These are phyloP conservation scores for Clathrus columnatus DNA, from an alignment of 768 basidiomycete species.

Conservation along the genomic window DNA sequence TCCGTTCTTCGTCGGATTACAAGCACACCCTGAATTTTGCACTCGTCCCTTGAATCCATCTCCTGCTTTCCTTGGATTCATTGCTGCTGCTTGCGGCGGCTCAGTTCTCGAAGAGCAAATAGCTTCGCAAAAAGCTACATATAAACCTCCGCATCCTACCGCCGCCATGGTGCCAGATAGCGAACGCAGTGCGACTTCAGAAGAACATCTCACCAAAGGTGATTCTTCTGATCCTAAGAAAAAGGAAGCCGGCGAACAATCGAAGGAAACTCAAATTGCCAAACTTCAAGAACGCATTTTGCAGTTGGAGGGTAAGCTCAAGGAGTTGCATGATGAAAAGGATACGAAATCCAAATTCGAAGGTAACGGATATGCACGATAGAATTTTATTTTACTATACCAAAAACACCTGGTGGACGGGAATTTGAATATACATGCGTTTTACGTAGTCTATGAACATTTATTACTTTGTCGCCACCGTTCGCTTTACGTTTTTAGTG, in stretches of 20 bases:
- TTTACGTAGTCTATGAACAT: no score
- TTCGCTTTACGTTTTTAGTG: no score
- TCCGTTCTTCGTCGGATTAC: constrained; percentile 87
- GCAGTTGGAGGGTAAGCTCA: constrained; percentile 8
- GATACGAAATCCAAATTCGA: background rate
- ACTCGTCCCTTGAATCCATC: constrained; percentile 96
- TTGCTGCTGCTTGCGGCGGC: constrained; percentile 63
- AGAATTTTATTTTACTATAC: background rate
- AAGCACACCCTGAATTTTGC: constrained; percentile 98
- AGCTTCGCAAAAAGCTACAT: constrained; percentile 48
- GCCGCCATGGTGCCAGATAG: constrained; percentile 62
- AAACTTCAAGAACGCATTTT: constrained; percentile 9
- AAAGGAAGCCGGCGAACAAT: background rate
- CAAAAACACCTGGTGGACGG: no score
- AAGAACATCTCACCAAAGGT: constrained; percentile 8
- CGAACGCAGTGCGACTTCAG: constrained; percentile 8
- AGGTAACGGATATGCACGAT: background rate
- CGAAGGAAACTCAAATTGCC: constrained; percentile 1
- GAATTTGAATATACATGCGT: no score
- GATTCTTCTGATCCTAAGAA: constrained; percentile 7
- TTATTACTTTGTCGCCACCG: no score
- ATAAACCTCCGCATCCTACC: constrained; percentile 68
- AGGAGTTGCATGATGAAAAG: constrained; percentile 8
- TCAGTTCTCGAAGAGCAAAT: constrained; percentile 67
- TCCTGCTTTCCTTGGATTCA: constrained; percentile 92